Evolutionary conservation across 352 stramenopile species (phyloP).

Genomic region (Globisporangium acanthophoron): DNA sequence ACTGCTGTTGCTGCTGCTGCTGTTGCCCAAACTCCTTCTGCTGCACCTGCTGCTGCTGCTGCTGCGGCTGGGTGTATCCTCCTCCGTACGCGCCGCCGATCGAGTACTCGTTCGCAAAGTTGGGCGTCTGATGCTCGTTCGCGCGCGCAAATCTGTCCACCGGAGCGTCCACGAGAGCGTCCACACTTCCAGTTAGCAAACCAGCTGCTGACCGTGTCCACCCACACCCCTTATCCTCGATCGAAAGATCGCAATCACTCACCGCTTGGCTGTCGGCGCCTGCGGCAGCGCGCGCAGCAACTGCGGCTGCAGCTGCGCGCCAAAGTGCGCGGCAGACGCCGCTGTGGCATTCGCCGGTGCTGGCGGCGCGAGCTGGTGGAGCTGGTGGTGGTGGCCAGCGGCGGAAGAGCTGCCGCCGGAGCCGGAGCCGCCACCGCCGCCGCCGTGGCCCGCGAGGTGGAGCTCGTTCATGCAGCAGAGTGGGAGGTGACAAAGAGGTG

Average conservation of each 20-base stretch:
- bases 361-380: background rate
- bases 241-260: background rate
- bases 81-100: constrained; percentile 9
- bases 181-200: background rate
- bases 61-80: constrained; percentile 14
- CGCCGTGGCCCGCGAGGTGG: background rate
- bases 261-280: background rate
- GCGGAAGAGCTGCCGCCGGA: background rate
- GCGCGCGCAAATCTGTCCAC: constrained; percentile 4
- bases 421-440: background rate
- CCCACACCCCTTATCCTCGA: background rate
- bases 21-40: constrained; percentile 5
- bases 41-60: constrained; percentile 18
- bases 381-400: background rate
- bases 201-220: background rate
- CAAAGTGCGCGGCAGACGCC: background rate
- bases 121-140: constrained; percentile 7
- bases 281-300: background rate
- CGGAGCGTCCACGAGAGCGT: background rate
- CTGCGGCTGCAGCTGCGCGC: background rate
- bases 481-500: background rate
- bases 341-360: no score
- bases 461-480: constrained; percentile 1
- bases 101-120: constrained; percentile 18
- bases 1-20: constrained; percentile 17